Conservation (phyloP, 306 rosid species). For the Prunus padus region DNA sequence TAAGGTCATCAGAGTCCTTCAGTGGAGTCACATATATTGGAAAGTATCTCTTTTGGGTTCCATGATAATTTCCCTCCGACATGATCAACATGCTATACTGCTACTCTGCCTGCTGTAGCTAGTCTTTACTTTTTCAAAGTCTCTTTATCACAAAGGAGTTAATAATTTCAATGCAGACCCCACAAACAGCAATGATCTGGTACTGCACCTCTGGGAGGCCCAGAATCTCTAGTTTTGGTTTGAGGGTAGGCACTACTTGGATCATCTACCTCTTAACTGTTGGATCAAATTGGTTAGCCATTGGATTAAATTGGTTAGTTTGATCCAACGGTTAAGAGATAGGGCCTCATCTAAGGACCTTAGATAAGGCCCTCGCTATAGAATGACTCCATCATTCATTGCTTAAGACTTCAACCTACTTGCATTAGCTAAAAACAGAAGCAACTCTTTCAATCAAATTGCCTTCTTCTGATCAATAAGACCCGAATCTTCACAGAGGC, state of each 20-base stretch:
- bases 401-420: background rate
- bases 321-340: too few relatives aligned
- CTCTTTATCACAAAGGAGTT: conserved; percentile 40
- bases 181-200: conserved; percentile 34
- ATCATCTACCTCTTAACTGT: background rate
- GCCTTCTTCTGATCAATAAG: too few relatives aligned
- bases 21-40: conserved; percentile 23
- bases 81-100: conserved; percentile 40
- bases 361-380: too few relatives aligned
- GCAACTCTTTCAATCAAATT: background rate
- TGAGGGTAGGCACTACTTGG: background rate
- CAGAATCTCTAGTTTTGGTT: conserved; percentile 16
- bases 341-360: too few relatives aligned
- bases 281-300: too few relatives aligned
- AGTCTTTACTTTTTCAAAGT: conserved; percentile 33
- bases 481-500: too few relatives aligned
- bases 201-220: background rate
- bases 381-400: background rate
- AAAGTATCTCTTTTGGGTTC: conserved; percentile 34
- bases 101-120: conserved; percentile 46
- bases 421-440: background rate
- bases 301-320: too few relatives aligned
- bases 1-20: conserved; percentile 7
- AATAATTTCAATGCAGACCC: conserved; percentile 49
- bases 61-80: conserved; percentile 40